Conservation (phyloP, 2,329 filamentous ascomycete genomes). For the Diaporthe sp. region DNA sequence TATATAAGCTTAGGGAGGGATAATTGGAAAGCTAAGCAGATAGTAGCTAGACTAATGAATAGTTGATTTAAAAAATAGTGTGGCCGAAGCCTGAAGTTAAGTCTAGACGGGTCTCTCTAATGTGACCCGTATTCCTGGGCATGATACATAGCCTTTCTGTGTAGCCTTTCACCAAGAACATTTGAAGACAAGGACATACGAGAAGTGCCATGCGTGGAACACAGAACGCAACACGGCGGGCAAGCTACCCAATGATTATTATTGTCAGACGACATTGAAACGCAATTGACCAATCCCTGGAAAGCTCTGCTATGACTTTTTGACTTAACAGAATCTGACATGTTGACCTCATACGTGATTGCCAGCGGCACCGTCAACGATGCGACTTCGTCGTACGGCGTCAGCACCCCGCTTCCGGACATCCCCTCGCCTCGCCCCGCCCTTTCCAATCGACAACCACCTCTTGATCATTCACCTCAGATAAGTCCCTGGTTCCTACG, state of each 20-base stretch:
- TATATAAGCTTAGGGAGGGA: too few species aligned
- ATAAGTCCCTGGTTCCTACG: too few species aligned
- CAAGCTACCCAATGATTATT: too few species aligned
- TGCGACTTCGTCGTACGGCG: neutral
- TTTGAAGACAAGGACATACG: neutral
- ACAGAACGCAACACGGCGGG: too few species aligned
- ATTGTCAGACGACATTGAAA: neutral
- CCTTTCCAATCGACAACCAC: neutral
- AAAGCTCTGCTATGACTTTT: neutral
- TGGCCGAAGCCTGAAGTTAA: too few species aligned
- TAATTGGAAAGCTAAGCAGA: too few species aligned
- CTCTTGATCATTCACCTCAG: neutral
- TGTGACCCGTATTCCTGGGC: too few species aligned
- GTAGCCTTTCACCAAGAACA: neutral
- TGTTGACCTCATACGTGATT: neutral
- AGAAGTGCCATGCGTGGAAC: neutral
- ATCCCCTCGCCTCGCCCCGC: neutral
- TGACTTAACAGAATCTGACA: neutral
- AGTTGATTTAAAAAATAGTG: too few species aligned
- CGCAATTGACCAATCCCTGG: neutral
- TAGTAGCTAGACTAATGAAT: too few species aligned
- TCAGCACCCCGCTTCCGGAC: slow-evolving; percentile 28
- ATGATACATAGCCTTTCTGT: neutral
- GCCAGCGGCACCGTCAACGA: neutral
- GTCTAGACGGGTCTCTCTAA: neutral